Conservation (phyloP, 2,329 filamentous ascomycete species). For the Aaosphaeria arxii region DNA sequence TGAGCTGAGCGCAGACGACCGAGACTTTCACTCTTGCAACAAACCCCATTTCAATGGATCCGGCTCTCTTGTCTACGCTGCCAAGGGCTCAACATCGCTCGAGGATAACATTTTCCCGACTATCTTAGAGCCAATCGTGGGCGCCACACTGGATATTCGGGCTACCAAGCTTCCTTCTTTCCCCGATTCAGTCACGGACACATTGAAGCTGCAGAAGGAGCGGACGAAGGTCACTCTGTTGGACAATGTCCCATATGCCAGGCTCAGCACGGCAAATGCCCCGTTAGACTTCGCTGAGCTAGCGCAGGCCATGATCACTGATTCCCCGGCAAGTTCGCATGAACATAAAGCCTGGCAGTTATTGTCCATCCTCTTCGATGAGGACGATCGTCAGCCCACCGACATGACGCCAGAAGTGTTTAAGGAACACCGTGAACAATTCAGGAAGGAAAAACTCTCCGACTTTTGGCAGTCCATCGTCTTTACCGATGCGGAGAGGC, state of each 20-base stretch:
- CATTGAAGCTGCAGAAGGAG: slow-evolving; percentile 55
- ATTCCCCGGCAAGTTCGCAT: slow-evolving; percentile 44
- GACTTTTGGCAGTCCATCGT: slow-evolving; percentile 58
- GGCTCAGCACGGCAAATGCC: slow-evolving; percentile 44
- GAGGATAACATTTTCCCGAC: slow-evolving; percentile 53
- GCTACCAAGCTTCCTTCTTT: slow-evolving; percentile 61
- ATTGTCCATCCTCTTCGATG: slow-evolving; percentile 81
- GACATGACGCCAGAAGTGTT: slow-evolving; percentile 45
- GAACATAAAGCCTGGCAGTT: slow-evolving; percentile 83
- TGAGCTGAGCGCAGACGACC: slow-evolving; percentile 62
- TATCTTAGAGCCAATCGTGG: slow-evolving; percentile 57
- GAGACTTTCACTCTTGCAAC: slow-evolving; percentile 67
- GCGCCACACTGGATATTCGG: slow-evolving; percentile 62
- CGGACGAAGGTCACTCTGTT: slow-evolving; percentile 43
- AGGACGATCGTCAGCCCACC: slow-evolving; percentile 32
- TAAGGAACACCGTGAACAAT: slow-evolving; percentile 34
- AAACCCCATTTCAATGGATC: slow-evolving; percentile 78
- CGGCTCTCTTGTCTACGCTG: slow-evolving; percentile 67
- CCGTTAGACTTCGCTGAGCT: slow-evolving; percentile 54
- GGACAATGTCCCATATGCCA: slow-evolving; percentile 60
- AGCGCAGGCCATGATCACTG: slow-evolving; percentile 39
- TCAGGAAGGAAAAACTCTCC: slow-evolving; percentile 62
- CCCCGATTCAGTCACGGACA: slow-evolving; percentile 49
- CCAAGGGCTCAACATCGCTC: slow-evolving; percentile 40
- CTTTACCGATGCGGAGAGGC: slow-evolving; percentile 34